phyloP scores from a whole-genome alignment of 306 rosid species.

The Lagenaria siceraria region DNA sequence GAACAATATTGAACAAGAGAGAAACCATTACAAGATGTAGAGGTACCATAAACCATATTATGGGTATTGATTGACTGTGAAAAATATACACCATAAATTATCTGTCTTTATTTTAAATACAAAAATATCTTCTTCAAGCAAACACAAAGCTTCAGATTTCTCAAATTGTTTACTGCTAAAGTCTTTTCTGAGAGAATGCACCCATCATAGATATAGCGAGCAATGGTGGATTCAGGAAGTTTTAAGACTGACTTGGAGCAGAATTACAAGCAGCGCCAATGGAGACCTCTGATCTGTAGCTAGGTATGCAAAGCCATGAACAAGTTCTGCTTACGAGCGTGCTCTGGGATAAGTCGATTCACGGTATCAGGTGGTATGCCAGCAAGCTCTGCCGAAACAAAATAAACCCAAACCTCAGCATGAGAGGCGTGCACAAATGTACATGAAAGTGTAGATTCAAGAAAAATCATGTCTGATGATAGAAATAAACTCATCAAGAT shows the following conservation, averaged over 20 bases:
- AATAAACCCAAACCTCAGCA: background rate
- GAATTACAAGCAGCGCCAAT: constrained; percentile 6
- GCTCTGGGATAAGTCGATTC: constrained; percentile 84
- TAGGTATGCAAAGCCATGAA: constrained; percentile 94
- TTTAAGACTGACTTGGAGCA: constrained; percentile 3
- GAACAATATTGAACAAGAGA: background rate
- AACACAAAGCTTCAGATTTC: constrained; percentile 9
- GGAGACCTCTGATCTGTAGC: constrained; percentile 13
- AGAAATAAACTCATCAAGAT: background rate
- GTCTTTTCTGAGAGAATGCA: background rate
- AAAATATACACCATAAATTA: constrained; percentile 8
- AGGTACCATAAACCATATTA: constrained; percentile 2
- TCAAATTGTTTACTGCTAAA: background rate
- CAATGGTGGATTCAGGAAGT: background rate
- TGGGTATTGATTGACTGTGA: constrained; percentile 6
- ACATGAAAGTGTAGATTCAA: background rate
- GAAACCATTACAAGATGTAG: background rate
- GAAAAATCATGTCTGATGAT: background rate
- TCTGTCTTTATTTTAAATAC: constrained; percentile 8
- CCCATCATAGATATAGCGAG: background rate
- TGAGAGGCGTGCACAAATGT: background rate
- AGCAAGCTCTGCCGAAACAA: constrained; percentile 56
- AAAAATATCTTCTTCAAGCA: constrained; percentile 10
- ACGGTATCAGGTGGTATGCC: constrained; percentile 61
- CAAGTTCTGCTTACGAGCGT: constrained; percentile 87